A percentile compares a stretch with the other conserved stretches of the same genome.
phyloP scores from a whole-genome alignment of 2,329 filamentous ascomycete species.

The Cercospora sp. region DNA sequence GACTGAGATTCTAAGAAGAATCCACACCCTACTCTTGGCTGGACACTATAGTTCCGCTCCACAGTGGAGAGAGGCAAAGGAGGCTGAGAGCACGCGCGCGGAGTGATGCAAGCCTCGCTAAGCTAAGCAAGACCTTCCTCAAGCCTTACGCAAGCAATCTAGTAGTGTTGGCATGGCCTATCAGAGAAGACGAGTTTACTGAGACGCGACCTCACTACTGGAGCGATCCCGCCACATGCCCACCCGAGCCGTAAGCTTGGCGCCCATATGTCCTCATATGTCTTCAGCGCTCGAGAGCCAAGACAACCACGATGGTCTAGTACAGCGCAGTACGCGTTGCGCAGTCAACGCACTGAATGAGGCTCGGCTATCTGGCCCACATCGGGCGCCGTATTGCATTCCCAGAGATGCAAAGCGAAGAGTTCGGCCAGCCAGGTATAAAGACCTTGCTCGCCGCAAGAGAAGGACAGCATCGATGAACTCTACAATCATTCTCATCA shows the following conservation, averaged over 20 bases:
- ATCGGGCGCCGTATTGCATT: neutral
- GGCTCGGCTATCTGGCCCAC: neutral
- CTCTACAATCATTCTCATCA: conserved; percentile 1
- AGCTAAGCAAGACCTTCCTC: neutral
- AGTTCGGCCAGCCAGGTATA: neutral
- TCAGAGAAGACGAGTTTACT: neutral
- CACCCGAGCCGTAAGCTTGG: neutral
- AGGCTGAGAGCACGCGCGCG: neutral
- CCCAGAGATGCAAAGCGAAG: neutral
- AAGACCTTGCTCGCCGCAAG: neutral
- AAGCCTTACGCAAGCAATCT: neutral
- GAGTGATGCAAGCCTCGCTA: neutral
- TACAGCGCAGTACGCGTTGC: neutral
- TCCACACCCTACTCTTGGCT: neutral
- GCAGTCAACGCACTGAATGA: neutral
- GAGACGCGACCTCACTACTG: neutral
- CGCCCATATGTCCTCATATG: neutral
- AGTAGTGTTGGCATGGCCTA: neutral
- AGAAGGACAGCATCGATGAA: neutral
- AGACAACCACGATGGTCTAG: neutral
- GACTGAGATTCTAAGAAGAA: too few species aligned
- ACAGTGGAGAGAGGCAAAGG: neutral
- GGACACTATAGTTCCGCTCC: neutral
- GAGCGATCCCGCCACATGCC: neutral
- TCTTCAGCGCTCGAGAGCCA: neutral